Conservation (phyloP, 805 yeast species). For the Teunomyces barrocoloradensis region DNA sequence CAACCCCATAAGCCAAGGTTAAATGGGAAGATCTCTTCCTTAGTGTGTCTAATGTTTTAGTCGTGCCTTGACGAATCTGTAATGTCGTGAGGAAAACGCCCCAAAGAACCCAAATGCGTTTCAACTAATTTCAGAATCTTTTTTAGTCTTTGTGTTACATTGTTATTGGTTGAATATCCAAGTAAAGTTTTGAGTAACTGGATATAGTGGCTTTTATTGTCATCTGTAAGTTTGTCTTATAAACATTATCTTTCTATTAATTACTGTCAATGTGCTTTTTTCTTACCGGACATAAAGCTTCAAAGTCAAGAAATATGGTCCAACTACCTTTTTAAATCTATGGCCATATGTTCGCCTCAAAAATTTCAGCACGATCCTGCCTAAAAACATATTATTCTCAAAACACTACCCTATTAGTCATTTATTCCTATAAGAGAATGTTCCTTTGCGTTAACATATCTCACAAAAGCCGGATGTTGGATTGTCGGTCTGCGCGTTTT, state of each 20-base stretch:
- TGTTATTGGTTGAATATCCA: not conserved
- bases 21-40: not conserved
- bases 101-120: not conserved
- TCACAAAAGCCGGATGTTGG: conserved; percentile 44
- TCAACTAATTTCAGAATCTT: not conserved
- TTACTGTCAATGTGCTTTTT: too few species aligned
- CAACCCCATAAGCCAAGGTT: not conserved
- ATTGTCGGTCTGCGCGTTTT: conserved; percentile 44
- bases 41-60: not conserved
- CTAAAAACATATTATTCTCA: not conserved
- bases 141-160: not conserved
- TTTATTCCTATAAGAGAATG: conserved; percentile 10
- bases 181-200: not conserved
- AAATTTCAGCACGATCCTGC: not conserved
- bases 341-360: not conserved
- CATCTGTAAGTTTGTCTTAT: not conserved
- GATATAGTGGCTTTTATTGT: not conserved
- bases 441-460: conserved; percentile 34
- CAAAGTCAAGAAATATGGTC: not conserved
- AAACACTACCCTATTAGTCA: not conserved
- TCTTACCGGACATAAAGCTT: not conserved
- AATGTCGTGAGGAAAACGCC: not conserved
- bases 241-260: too few species aligned
- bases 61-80: not conserved
- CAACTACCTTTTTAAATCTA: not conserved